Evolutionary conservation across 2,329 filamentous ascomycete genomes (phyloP).

Genomic region (Neofusicoccum parvum): DNA sequence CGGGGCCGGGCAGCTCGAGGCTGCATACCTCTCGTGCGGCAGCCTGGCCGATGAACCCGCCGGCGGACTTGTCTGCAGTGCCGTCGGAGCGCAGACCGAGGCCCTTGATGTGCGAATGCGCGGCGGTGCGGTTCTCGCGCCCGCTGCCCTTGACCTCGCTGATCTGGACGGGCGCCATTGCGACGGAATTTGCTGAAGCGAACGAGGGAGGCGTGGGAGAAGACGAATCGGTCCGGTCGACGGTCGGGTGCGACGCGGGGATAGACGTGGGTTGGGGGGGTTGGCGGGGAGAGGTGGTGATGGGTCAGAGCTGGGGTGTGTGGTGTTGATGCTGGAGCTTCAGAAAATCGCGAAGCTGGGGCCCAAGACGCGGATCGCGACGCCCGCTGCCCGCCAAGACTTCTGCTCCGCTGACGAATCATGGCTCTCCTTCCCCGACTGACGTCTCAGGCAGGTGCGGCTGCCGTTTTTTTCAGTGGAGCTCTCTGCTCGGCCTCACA

Average conservation of each 20-base stretch:
- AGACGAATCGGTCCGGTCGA: not conserved
- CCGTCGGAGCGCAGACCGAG: conserved; percentile 86
- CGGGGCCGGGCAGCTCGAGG: too few species aligned
- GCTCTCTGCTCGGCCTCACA: not conserved
- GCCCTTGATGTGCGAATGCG: conserved; percentile 97
- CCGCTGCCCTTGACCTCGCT: conserved; percentile 95
- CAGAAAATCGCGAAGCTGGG: conserved; percentile 20
- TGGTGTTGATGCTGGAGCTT: conserved; percentile 10
- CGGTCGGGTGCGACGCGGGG: not conserved
- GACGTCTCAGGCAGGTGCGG: not conserved
- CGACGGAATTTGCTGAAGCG: not conserved
- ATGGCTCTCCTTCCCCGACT: not conserved
- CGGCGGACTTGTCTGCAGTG: conserved; percentile 74
- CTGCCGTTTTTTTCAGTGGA: conserved; percentile 5
- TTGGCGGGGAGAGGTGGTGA: not conserved
- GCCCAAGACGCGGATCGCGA: conserved; percentile 17
- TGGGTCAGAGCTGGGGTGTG: not conserved
- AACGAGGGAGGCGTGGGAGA: not conserved
- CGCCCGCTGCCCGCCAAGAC: not conserved
- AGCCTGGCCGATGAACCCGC: conserved; percentile 88
- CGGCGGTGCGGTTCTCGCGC: conserved; percentile 93
- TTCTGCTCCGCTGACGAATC: conserved; percentile 3
- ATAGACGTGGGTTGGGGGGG: not conserved
- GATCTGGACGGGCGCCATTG: conserved; percentile 42
- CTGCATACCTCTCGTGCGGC: conserved; percentile 77